Base-by-base conservation (phyloP, 2,329 filamentous ascomycete genomes). In the Verticillium zaregamsianum region DNA sequence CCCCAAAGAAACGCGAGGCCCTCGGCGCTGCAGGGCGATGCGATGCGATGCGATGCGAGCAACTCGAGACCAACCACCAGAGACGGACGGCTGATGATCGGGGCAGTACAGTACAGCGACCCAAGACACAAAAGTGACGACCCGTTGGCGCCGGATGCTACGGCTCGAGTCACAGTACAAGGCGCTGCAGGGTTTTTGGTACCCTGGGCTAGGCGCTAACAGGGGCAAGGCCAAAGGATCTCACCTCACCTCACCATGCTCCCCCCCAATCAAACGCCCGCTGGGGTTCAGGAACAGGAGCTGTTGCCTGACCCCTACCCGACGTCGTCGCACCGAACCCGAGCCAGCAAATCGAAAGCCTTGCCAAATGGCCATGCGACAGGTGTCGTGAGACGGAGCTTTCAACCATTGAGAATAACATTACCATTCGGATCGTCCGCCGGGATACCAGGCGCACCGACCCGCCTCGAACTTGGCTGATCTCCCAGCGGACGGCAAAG, bases 11-110 rank as follows among this genome's bases (percentile, higher is more conserved):
- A 40, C 37, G 37, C 37, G 37, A 40, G 15, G n/a, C 33, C 33
- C 56, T 58, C 20, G 56, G 56, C 56, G 56, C 56, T 58, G 57
- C 56, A 58, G 57, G 39, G 57, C 31, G 57, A 58, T 28, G 57
- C 57, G 40, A 39, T 37, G 35, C 56, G 56, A 40, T 17, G 35
- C 37, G 32, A 45, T 28, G 23, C 35, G 55, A 33, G 55, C 25
- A 28, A 15, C 28, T 28, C 28, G 6, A 28, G 28, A 28, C 28
- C 28, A 28, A 28, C 28, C 28, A 17, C 15, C 55, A 17, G 17
- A n/a, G 55, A 20, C 12, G 28, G 31, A 57, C 12, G n/a, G 31
- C 49, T 28, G 49, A 4, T 20, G 25, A 20, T 25, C 20, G n/a
- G n/a, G 12, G 28, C 17, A 7, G 14, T 14, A 35, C n/a, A 3